phyloP scores from a whole-genome alignment of 177 flowering plant genomes.

The Tripterygium wilfordii region DNA sequence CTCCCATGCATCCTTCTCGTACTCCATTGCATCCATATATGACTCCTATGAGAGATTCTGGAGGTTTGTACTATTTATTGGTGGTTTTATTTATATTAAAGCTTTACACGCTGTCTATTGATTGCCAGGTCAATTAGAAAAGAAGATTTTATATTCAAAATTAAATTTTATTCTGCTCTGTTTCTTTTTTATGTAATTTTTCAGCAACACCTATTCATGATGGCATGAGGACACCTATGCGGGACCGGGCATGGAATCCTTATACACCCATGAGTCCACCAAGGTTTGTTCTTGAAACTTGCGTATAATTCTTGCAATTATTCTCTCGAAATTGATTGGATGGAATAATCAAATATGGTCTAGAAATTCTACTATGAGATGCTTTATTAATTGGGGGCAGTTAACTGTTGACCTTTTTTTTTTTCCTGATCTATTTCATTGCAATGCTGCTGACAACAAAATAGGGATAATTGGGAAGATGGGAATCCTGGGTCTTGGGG shows the following conservation, averaged over 20 bases:
- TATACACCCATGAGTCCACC: slow-evolving; percentile 94
- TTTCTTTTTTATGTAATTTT: slow-evolving; percentile 8
- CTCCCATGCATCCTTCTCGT: slow-evolving; percentile 97
- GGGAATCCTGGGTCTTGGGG: slow-evolving; percentile 94
- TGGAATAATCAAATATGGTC: too few relatives aligned
- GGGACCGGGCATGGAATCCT: slow-evolving; percentile 98
- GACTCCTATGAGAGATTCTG: slow-evolving; percentile 96
- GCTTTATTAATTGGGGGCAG: too few relatives aligned
- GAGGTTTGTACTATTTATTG: too few relatives aligned
- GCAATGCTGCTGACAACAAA: slow-evolving; percentile 7
- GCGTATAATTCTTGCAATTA: too few relatives aligned
- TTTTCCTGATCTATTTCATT: too few relatives aligned
- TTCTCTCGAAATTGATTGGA: too few relatives aligned
- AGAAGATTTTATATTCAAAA: background rate
- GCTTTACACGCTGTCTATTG: too few relatives aligned
- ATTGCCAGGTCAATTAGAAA: too few relatives aligned
- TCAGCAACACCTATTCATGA: slow-evolving; percentile 95
- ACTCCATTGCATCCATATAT: slow-evolving; percentile 90
- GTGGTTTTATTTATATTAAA: too few relatives aligned
- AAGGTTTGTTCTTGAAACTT: too few relatives aligned
- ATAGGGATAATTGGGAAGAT: slow-evolving; percentile 96
- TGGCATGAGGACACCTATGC: slow-evolving; percentile 99
- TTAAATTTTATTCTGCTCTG: background rate
- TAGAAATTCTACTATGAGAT: too few relatives aligned
- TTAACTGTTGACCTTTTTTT: too few relatives aligned